A percentile compares a stretch with the other conserved stretches of the same genome.
These are phyloP conservation scores for Leccinum fallax DNA, from an alignment of 1,284 basidiomycete species.

Conservation along the genomic window DNA sequence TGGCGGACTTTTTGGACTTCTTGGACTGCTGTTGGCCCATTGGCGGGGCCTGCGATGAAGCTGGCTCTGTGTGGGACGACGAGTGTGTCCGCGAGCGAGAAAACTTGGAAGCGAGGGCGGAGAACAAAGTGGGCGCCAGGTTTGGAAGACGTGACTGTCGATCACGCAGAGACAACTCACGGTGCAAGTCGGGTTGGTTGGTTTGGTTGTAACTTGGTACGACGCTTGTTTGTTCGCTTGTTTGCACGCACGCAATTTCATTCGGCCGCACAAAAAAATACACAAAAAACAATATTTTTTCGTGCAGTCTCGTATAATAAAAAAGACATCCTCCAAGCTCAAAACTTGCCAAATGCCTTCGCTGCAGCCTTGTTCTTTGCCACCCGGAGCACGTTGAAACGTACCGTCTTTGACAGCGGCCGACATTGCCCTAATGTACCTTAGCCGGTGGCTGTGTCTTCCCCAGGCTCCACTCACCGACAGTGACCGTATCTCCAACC, in stretches of 20 bases:
- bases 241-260: slow-evolving; percentile 25
- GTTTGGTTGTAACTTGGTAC: slow-evolving; percentile 14
- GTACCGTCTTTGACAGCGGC: slow-evolving; percentile 98
- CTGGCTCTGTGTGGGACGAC: slow-evolving; percentile 56
- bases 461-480: slow-evolving; percentile 64
- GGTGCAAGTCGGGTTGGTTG: slow-evolving; percentile 28
- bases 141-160: slow-evolving; percentile 44
- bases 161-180: slow-evolving; percentile 27
- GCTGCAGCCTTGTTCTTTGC: slow-evolving; percentile 84
- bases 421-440: slow-evolving; percentile 84
- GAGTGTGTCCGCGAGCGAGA: slow-evolving; percentile 63
- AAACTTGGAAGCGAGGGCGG: slow-evolving; percentile 69
- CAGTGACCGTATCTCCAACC: slow-evolving; percentile 91
- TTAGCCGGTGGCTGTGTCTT: slow-evolving; percentile 1
- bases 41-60: slow-evolving; percentile 41
- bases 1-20: slow-evolving; percentile 68
- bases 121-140: slow-evolving; percentile 80
- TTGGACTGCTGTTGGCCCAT: slow-evolving; percentile 84
- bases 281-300: slow-evolving; percentile 4
- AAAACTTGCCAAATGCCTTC: slow-evolving; percentile 97
- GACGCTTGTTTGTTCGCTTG: slow-evolving; percentile 38
- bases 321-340: slow-evolving; percentile 33
- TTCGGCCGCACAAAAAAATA: slow-evolving; percentile 39
- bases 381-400: slow-evolving; percentile 97
- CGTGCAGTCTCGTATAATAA: slow-evolving; percentile 29